Conservation (phyloP, 148 eudicot genomes). For the Camellia granthamiana region DNA sequence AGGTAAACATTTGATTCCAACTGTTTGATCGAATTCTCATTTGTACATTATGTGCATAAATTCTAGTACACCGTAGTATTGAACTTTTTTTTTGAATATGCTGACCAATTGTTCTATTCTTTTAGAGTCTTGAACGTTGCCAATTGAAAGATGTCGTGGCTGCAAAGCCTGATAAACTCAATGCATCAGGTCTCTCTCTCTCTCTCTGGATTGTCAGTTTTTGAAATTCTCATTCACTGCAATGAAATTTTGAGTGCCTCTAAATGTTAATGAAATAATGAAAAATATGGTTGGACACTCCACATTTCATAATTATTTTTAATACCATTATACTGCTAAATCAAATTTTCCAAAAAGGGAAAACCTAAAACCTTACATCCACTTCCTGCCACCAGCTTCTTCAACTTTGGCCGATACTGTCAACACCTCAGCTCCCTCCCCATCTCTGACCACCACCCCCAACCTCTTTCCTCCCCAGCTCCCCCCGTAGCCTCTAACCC, state of each 20-base stretch:
- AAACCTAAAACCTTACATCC: no score
- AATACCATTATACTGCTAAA: no score
- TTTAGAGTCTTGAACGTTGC: slow-evolving; percentile 43
- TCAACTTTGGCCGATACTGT: no score
- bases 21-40: neutral
- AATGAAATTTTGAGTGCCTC: neutral
- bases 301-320: no score
- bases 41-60: neutral
- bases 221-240: neutral
- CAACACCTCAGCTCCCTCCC: no score
- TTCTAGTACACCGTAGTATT: neutral
- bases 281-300: neutral
- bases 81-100: neutral
- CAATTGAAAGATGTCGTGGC: slow-evolving; percentile 46
- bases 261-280: neutral
- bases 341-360: no score
- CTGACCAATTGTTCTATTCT: slow-evolving; percentile 1
- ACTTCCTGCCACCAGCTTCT: no score
- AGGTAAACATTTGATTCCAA: slow-evolving; percentile 21
- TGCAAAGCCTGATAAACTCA: slow-evolving; percentile 42
- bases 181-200: slow-evolving; percentile 25
- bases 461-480: no score
- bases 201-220: neutral
- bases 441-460: no score
- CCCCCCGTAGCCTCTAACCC: no score